Conservation (phyloP, 495 filamentous ascomycete species). For the Platismatia glauca region DNA sequence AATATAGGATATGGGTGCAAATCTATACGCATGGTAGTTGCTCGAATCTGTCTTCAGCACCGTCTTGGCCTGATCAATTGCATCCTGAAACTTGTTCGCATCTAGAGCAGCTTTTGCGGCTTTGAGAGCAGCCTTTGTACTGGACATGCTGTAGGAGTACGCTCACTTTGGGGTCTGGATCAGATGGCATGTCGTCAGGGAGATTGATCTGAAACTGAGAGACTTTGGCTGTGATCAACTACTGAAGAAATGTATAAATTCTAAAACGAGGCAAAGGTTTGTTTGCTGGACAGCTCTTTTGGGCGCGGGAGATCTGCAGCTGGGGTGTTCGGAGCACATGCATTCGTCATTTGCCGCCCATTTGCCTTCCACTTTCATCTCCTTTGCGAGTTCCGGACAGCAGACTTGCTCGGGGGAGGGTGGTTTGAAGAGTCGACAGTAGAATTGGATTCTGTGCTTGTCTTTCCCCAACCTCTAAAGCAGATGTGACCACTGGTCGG, state of each 20-base stretch:
- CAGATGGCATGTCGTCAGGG: background rate
- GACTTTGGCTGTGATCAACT: background rate
- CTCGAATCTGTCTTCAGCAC: conserved; percentile 62
- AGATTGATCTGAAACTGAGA: too few species aligned
- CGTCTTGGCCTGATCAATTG: conserved; percentile 54
- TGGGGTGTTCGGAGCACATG: background rate
- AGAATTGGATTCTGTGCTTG: too few species aligned
- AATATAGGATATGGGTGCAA: conserved; percentile 36
- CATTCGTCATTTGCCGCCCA: background rate
- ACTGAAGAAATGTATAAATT: too few species aligned
- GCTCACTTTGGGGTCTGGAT: background rate
- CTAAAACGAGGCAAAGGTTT: background rate
- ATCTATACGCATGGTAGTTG: conserved; percentile 58
- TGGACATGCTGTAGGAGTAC: conserved; percentile 35
- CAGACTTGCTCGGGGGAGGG: too few species aligned
- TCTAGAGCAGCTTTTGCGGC: conserved; percentile 72
- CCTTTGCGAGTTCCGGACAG: too few species aligned
- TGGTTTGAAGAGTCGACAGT: too few species aligned
- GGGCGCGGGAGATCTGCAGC: background rate
- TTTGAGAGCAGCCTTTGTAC: conserved; percentile 70
- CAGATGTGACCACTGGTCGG: background rate
- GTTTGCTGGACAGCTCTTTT: background rate
- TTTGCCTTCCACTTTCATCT: too few species aligned
- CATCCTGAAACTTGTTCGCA: conserved; percentile 67
- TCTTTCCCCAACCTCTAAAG: background rate